Conservation (phyloP, 139 green algal genomes). For the Coccomyxa sp. region DNA sequence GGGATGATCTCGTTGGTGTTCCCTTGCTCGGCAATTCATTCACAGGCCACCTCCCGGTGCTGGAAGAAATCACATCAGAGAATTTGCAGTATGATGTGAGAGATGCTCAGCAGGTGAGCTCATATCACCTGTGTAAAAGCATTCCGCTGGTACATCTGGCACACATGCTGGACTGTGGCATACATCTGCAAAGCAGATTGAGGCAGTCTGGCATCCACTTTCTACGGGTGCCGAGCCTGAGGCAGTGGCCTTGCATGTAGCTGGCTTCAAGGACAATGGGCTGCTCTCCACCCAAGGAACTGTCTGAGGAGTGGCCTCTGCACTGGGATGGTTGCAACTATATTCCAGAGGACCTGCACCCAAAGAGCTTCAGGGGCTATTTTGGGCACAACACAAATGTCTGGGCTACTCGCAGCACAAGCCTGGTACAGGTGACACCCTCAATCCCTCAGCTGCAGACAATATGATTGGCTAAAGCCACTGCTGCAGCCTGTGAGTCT, state of each 20-base stretch:
- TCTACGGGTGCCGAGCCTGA: not conserved
- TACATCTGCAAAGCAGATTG: not conserved
- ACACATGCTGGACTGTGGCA: too few species aligned
- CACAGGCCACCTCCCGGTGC: not conserved
- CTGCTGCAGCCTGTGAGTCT: not conserved
- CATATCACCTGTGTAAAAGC: not conserved
- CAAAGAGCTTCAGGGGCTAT: slow-evolving; percentile 41
- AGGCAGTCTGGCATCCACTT: not conserved
- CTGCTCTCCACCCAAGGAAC: slow-evolving; percentile 16
- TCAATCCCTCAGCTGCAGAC: not conserved
- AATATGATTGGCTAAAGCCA: not conserved
- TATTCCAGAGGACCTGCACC: slow-evolving; percentile 50
- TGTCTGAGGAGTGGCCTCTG: not conserved
- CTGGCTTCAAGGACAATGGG: not conserved
- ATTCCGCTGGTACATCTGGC: slow-evolving; percentile 10
- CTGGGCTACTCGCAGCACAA: slow-evolving; percentile 24
- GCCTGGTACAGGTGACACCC: slow-evolving; percentile 3
- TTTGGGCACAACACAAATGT: slow-evolving; percentile 72
- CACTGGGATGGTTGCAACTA: slow-evolving; percentile 20
- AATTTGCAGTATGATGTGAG: slow-evolving; percentile 53
- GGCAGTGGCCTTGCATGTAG: not conserved
- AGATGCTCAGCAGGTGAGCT: slow-evolving; percentile 37
- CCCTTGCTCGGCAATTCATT: not conserved
- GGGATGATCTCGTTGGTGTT: slow-evolving; percentile 16
- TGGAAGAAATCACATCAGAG: slow-evolving; percentile 33